Evolutionary conservation across 345 rosid genomes (phyloP).

Genomic region (Capsella bursapastoris): DNA sequence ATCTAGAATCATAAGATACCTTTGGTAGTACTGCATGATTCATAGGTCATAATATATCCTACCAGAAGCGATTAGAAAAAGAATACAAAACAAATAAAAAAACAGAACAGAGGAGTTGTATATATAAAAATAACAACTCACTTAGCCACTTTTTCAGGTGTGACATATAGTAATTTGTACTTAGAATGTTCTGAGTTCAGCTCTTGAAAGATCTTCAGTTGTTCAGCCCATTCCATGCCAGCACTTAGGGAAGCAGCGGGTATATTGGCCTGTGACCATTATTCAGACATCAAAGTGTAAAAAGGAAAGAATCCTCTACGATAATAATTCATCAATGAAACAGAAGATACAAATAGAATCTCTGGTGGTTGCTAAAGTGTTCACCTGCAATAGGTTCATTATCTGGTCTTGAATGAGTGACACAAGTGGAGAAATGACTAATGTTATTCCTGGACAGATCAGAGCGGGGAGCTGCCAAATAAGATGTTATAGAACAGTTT

Average conservation of each 20-base stretch:
- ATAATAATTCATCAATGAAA: slow-evolving; percentile 19
- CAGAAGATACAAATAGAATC: slow-evolving; percentile 21
- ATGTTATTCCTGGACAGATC: slow-evolving; percentile 81
- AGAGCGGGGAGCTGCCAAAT: slow-evolving; percentile 89
- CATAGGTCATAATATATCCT: slow-evolving; percentile 18
- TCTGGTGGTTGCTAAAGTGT: slow-evolving; percentile 22
- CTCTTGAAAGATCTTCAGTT: slow-evolving; percentile 90
- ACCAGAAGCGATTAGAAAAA: slow-evolving; percentile 13
- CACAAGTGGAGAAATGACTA: slow-evolving; percentile 93
- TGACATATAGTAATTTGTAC: slow-evolving; percentile 88
- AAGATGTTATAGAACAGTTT: slow-evolving; percentile 25
- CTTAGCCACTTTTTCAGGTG: slow-evolving; percentile 99
- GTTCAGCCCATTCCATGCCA: slow-evolving; percentile 94
- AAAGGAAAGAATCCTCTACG: slow-evolving; percentile 8
- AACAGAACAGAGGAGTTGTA: background rate
- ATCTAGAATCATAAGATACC: slow-evolving; percentile 24
- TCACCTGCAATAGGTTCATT: slow-evolving; percentile 96
- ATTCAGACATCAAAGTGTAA: slow-evolving; percentile 31
- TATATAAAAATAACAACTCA: slow-evolving; percentile 49
- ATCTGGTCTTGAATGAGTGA: slow-evolving; percentile 99
- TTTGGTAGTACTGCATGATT: slow-evolving; percentile 12
- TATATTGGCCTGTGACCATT: slow-evolving; percentile 74
- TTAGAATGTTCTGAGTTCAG: slow-evolving; percentile 77
- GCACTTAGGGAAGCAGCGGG: slow-evolving; percentile 93
- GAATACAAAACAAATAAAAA: background rate